Base-by-base conservation (phyloP, 345 rosid species). In the Hibiscus tridactylites region DNA sequence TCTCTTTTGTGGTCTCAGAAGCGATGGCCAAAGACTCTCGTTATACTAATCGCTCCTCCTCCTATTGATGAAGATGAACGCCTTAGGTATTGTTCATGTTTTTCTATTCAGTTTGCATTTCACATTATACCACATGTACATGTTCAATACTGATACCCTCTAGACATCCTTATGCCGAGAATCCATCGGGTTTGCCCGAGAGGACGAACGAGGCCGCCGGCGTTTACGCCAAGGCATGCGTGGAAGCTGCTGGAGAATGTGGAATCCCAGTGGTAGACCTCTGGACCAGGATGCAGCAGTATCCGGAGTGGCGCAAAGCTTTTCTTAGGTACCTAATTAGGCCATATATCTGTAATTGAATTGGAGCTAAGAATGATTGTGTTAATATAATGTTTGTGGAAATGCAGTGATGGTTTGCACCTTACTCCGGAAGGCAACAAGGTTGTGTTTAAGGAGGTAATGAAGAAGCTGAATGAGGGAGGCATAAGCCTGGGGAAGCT, bases 1-100 rank as follows among this genome's bases (percentile, higher is more conserved):
- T 9, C 39, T 6, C 39, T 35, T 62, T 24, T 33, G 33, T 61
- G 52, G 37, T 54, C 53, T 64, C 81, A 94, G 98, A 84, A 77
- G 42, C 87, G 76, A 29, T 94, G 96, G 91, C 91, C 96, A 37
- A 74, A 68, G 3, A 79, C 86, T 9, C 75, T 80, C 44, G 28
- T 90, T 74, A 76, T 91, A 74, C 89, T 88, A 64, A 82, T 94
- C 33, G 84, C 93, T 59, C 98, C 98, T 28, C 98, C 98, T 70
- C 98, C 98, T 3, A 85, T 94, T 19, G 91, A 91, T 74, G 96
- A 94, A 81, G 95, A 81, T 54, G 93, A 83, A 33, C 97, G 98
- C 67, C 88, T 90, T 59, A 70, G 77, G 98, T 94, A 85, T 9
- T 42, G 46, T 42, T 42, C 46, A 42, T 9, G 11, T 8, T 42